Evolutionary conservation across 2,329 filamentous ascomycete species (phyloP), one percentile per base, ranked within the genome.

Genomic region (Fusarium guadeloupense): DNA sequence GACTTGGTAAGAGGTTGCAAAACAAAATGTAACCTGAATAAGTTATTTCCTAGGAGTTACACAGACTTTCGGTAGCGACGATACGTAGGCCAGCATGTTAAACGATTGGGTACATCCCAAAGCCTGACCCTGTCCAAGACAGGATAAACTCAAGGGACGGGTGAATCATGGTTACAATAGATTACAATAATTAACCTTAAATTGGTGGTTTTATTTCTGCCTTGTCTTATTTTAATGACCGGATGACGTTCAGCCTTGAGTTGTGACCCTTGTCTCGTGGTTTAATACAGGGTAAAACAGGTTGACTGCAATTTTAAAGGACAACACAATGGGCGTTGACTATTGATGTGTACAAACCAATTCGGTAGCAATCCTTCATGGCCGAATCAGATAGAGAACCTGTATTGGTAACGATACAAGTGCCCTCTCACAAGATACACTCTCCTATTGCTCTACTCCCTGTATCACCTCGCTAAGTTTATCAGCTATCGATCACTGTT

Each of bases 231-330:
- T 21, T 35, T 53, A 34, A 40, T 44, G 26, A 5, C 13, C 2
- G 9, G n/a, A 35, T 21, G 23, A 4, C 10, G 51, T 21, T 30
- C 26, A 34, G 28, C 35, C 25, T 19, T 13, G n/a, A 12, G n/a
- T 19, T 14, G n/a, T 14, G 30, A 58, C 20, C 30, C 33, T 16
- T 40, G 39, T 33, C 33, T 33, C n/a, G 2, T 17, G 23, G 13
- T 16, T 9, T 3, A 13, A 17, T 59, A 5, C 46, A 59, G 46
- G 47, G 46, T 59, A 59, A 35, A 45, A 19, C 33, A 51, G 9
- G 12, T 16, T 8, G n/a, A 33, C 19, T 20, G n/a, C n/a, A n/a
- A n/a, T n/a, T n/a, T n/a, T n/a, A n/a, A n/a, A 34, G n/a, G n/a
- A 16, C 6, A 16, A 17, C 31, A 17, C 23, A 25, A 25, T 25